Conservation (phyloP, 306 rosid genomes). For the Bauhinia variegata region DNA sequence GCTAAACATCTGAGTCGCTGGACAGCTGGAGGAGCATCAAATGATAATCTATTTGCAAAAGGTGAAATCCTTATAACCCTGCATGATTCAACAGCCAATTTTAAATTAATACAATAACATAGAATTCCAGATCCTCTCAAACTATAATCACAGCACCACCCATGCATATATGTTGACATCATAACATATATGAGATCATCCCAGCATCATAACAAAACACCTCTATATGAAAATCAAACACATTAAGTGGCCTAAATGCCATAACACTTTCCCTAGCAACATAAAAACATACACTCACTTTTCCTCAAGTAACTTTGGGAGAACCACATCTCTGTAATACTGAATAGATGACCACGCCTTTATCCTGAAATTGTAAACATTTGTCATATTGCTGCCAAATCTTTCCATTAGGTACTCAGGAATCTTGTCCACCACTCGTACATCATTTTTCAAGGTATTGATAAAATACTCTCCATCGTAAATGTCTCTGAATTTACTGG, state of each 20-base stretch:
- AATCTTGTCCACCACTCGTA: slow-evolving; percentile 75
- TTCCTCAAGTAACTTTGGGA: slow-evolving; percentile 94
- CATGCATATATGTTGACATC: neutral
- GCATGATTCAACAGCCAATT: slow-evolving; percentile 22
- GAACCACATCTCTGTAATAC: slow-evolving; percentile 79
- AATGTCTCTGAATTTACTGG: slow-evolving; percentile 91
- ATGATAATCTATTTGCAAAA: slow-evolving; percentile 91
- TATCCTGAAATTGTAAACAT: slow-evolving; percentile 93
- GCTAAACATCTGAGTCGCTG: slow-evolving; percentile 94
- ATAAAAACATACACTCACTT: slow-evolving; percentile 54
- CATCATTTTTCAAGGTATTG: slow-evolving; percentile 72
- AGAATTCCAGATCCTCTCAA: neutral
- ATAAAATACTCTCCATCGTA: slow-evolving; percentile 86
- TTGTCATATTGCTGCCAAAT: slow-evolving; percentile 87
- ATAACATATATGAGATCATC: neutral
- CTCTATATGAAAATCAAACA: neutral
- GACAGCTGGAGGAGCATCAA: slow-evolving; percentile 93
- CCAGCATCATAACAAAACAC: neutral
- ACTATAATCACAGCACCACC: neutral
- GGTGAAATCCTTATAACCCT: slow-evolving; percentile 98
- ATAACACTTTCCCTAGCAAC: too few species aligned
- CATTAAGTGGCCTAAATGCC: neutral
- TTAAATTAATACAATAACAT: neutral
- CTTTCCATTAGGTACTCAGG: slow-evolving; percentile 94
- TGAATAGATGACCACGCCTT: slow-evolving; percentile 92